Conservation (phyloP, 129 eudicot species). For the Escallonia rubra region DNA sequence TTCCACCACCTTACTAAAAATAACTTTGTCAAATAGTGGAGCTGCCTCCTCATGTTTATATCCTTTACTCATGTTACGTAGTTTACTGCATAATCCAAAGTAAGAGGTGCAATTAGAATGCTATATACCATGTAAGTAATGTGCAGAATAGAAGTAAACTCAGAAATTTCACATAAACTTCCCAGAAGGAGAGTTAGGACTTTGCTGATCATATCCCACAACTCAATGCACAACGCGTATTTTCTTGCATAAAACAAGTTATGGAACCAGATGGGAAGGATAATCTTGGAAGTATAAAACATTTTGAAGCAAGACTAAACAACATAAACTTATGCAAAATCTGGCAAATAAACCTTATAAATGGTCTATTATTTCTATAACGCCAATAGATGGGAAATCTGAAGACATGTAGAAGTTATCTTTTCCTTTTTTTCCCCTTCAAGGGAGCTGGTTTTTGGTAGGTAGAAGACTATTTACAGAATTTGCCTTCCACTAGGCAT, state of each 20-base stretch:
- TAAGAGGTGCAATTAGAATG: not conserved
- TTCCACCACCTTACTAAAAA: constrained; percentile 72
- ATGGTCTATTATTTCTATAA: too few species aligned
- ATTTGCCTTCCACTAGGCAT: not conserved
- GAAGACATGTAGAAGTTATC: too few species aligned
- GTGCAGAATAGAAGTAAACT: not conserved
- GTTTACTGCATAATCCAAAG: constrained; percentile 54
- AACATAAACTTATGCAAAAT: not conserved
- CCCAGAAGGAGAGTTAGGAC: not conserved
- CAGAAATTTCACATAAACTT: not conserved
- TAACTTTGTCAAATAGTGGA: constrained; percentile 76
- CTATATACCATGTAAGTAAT: not conserved
- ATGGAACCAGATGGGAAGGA: too few species aligned
- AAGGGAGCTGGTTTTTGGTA: not conserved
- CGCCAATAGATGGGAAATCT: too few species aligned
- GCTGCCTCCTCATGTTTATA: constrained; percentile 80
- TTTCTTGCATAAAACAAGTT: too few species aligned
- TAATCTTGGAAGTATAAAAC: not conserved
- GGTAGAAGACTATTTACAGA: not conserved
- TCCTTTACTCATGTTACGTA: constrained; percentile 75
- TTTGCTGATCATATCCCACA: not conserved
- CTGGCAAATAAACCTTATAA: too few species aligned
- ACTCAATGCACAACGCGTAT: too few species aligned
- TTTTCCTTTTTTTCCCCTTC: not conserved
- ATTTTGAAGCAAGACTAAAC: not conserved